phyloP scores from a whole-genome alignment of 331 rosid species.

The Rhamnella rubrinervis region DNA sequence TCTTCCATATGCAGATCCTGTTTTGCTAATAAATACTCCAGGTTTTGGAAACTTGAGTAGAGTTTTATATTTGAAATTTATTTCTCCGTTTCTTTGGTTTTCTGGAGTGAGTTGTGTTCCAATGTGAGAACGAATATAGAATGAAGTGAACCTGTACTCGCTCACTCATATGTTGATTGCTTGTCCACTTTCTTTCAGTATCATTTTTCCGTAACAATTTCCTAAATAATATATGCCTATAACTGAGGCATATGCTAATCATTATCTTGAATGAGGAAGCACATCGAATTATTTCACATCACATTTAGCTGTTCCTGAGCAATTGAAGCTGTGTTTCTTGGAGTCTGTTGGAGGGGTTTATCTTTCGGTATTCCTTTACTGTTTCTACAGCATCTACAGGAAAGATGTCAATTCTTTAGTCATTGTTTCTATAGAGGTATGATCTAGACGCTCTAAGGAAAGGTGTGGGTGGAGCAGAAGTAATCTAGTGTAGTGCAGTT shows the following conservation, averaged over 20 bases:
- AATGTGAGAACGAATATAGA: neutral
- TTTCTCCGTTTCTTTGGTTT: conserved; percentile 7
- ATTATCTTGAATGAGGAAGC: neutral
- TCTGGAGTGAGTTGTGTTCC: conserved; percentile 3
- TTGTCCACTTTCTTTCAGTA: neutral
- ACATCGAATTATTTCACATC: too few species aligned
- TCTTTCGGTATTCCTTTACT: neutral
- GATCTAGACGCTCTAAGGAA: too few species aligned
- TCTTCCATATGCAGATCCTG: neutral
- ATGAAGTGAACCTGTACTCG: neutral
- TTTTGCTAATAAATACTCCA: conserved; percentile 2
- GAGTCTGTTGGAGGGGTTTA: neutral
- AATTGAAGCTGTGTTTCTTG: neutral
- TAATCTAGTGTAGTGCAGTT: neutral
- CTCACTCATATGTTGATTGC: neutral
- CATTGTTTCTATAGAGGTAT: neutral
- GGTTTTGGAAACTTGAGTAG: neutral
- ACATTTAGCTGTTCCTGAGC: too few species aligned
- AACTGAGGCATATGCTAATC: neutral
- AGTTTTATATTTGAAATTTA: neutral
- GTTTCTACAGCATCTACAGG: neutral
- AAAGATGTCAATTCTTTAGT: neutral
- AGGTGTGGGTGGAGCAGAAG: neutral
- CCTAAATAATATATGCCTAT: too few species aligned
- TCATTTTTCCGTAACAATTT: too few species aligned